Evolutionary conservation across 2,329 filamentous ascomycete genomes (phyloP), one percentile per base, ranked within the genome.

Genomic region (Esteya vermicola): DNA sequence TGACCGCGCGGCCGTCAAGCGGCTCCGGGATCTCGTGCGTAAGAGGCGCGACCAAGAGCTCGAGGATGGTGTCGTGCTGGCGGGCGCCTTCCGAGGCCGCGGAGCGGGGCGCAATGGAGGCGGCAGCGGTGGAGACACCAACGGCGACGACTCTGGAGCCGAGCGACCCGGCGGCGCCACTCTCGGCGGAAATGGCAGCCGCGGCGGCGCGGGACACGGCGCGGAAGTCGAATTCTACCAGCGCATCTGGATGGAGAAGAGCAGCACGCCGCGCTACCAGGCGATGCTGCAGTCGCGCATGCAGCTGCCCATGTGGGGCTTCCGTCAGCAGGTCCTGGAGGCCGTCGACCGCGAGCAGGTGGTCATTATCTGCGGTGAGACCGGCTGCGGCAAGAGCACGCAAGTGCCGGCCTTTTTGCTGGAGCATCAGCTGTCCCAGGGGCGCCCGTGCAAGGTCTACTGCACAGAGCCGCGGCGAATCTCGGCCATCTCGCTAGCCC

Each of bases 381-480:
- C 91, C 3, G 91, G 91, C 49, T 95, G 82, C 56, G 91, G 91
- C 47, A 98, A 98, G 65, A 95, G 86, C 58, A 98, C 91, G 0
- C 91, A 98, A 53, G 81, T 95, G n/a, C 91, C 91, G 6, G 80
- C 88, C 1, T 96, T 93, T 54, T 74, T 98, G 40, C 66, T 98
- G 8, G 91, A 98, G 57, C 76, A 94, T 51, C 81, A 95, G 53
- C 70, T 98, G 37, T 73, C 76, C 4, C 73, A 80, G 46, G 89
- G 88, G 5, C 80, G 77, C 47, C 65, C 75, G 6, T 96, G 88
- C 61, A 95, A 93, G 53, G 78, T 98, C 10, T 96, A 89, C 56
- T 94, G 91, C 55, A 95, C 91, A 0, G 88, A 98, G 55, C 91
- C 91, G 27, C 78, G 91, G 33, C 78, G 91, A 55, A 98, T 98